Conservation (phyloP, 768 basidiomycete species). For the Mycena latifolia region DNA sequence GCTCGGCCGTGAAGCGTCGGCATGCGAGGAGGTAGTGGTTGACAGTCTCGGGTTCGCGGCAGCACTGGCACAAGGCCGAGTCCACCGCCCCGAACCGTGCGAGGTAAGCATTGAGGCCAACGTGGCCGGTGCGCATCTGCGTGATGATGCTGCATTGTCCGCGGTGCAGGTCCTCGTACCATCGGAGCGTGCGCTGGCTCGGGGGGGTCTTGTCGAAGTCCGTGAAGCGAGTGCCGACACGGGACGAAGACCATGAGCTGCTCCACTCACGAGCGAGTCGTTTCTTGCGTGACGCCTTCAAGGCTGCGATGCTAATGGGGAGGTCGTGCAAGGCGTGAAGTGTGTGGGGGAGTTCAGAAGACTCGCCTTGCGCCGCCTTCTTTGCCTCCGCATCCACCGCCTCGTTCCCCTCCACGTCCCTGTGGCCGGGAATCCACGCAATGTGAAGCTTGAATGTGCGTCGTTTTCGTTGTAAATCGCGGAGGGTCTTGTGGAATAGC, state of each 20-base stretch:
- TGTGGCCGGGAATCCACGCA: no score
- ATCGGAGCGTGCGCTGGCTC: neutral
- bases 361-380: no score
- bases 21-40: no score
- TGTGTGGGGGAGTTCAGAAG: neutral
- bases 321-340: neutral
- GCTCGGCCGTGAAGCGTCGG: no score
- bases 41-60: no score
- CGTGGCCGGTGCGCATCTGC: slow-evolving; percentile 48
- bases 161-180: slow-evolving; percentile 24
- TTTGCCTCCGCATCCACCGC: no score
- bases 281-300: slow-evolving; percentile 9
- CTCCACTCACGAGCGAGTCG: neutral
- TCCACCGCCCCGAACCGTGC: slow-evolving; percentile 6
- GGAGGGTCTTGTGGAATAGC: no score
- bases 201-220: slow-evolving; percentile 8
- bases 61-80: no score
- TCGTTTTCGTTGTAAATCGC: no score
- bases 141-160: no score
- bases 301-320: slow-evolving; percentile 1
- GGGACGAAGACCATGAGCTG: neutral
- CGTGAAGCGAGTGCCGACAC: neutral
- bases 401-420: no score
- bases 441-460: no score
- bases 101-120: slow-evolving; percentile 45